A percentile compares a stretch with the other conserved stretches of the same genome.
Conservation (phyloP, 192 early-diverging fungal genomes). For the Coemansia sp. region DNA sequence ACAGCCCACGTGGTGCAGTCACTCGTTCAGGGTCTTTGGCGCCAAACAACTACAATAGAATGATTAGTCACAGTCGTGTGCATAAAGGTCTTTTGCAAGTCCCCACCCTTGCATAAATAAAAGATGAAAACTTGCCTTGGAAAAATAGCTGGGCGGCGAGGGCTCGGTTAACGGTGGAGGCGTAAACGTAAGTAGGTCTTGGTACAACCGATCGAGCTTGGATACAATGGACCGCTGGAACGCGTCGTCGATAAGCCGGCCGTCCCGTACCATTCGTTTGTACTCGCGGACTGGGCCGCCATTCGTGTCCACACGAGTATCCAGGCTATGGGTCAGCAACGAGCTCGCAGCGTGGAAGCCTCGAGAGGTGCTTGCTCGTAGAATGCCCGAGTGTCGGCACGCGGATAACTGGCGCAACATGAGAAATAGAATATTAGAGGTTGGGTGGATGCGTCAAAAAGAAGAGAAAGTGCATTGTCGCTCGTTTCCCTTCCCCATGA, state of each 20-base stretch:
- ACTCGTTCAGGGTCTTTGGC: not conserved
- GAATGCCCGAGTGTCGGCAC: not conserved
- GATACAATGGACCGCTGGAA: constrained; percentile 70
- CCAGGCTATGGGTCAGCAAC: not conserved
- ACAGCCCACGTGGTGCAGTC: constrained; percentile 37
- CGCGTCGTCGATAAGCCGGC: constrained; percentile 62
- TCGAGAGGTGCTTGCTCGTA: no score
- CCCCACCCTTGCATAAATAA: not conserved
- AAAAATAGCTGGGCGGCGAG: not conserved
- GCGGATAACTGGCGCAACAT: not conserved
- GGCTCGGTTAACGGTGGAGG: constrained; percentile 33
- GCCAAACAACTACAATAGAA: constrained; percentile 26
- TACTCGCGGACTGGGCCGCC: constrained; percentile 36
- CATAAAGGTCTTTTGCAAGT: not conserved
- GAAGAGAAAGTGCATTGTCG: no score
- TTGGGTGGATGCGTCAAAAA: no score
- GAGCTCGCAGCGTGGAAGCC: not conserved
- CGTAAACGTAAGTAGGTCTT: constrained; percentile 59
- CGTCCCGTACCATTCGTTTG: constrained; percentile 49
- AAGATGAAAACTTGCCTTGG: not conserved
- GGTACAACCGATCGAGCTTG: constrained; percentile 66
- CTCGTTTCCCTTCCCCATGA: no score
- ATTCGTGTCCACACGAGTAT: not conserved
- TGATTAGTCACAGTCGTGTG: not conserved
- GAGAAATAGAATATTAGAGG: not conserved